Conservation (phyloP, 2,329 filamentous ascomycete species). For the Fusarium sp. region DNA sequence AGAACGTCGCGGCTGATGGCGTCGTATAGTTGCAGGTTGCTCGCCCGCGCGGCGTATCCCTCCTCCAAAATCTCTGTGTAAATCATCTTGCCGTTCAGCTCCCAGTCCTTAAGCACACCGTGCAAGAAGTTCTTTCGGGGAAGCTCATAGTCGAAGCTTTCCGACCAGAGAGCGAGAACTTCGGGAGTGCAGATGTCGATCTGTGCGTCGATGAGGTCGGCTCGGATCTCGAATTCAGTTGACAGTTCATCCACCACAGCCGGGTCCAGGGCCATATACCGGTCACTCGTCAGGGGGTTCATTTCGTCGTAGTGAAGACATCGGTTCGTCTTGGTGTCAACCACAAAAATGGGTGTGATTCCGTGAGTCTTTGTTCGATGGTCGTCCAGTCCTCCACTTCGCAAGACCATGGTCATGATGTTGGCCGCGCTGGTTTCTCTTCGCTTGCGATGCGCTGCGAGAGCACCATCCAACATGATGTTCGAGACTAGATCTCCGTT, state of each 20-base stretch:
- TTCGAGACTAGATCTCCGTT: slow-evolving; percentile 94
- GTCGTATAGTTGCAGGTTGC: slow-evolving; percentile 88
- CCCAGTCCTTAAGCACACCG: slow-evolving; percentile 94
- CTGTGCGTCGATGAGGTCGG: slow-evolving; percentile 89
- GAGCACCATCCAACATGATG: slow-evolving; percentile 77
- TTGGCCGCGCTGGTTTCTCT: slow-evolving; percentile 87
- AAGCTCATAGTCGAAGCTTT: slow-evolving; percentile 96
- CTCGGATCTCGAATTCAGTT: slow-evolving; percentile 78
- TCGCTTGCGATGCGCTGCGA: slow-evolving; percentile 81
- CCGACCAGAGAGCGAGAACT: slow-evolving; percentile 92
- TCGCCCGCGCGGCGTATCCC: slow-evolving; percentile 85
- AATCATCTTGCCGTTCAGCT: slow-evolving; percentile 96
- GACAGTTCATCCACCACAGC: slow-evolving; percentile 75
- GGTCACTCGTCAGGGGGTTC: slow-evolving; percentile 69
- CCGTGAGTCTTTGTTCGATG: slow-evolving; percentile 81
- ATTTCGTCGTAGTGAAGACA: slow-evolving; percentile 97
- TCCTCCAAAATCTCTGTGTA: slow-evolving; percentile 85
- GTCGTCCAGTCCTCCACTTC: slow-evolving; percentile 71
- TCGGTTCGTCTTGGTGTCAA: slow-evolving; percentile 79
- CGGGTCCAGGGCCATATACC: slow-evolving; percentile 75
- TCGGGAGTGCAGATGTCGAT: slow-evolving; percentile 98
- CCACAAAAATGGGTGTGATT: slow-evolving; percentile 81
- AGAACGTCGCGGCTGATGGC: slow-evolving; percentile 87
- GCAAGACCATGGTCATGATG: slow-evolving; percentile 95
- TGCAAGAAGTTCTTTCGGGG: slow-evolving; percentile 88